phyloP scores from a whole-genome alignment of 1,139 yeast species.

The Saccharomyces hybrid region DNA sequence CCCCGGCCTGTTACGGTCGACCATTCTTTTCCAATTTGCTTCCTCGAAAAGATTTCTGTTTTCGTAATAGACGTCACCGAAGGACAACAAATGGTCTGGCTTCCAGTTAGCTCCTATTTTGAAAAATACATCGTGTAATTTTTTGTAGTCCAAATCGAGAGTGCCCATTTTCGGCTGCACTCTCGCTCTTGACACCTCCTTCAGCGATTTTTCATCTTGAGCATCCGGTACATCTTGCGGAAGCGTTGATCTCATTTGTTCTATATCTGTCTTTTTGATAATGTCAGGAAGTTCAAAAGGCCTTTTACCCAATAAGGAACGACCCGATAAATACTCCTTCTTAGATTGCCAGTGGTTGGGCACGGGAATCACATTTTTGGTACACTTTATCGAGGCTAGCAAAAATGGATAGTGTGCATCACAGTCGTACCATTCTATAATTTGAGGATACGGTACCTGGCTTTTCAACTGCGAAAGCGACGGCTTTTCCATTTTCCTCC shows the following conservation, averaged over 20 bases:
- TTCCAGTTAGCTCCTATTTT: slow-evolving; percentile 54
- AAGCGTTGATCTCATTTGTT: slow-evolving; percentile 66
- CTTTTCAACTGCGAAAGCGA: slow-evolving; percentile 66
- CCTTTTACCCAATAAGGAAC: slow-evolving; percentile 61
- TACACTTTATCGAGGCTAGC: slow-evolving; percentile 55
- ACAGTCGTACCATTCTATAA: slow-evolving; percentile 81
- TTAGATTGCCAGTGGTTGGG: slow-evolving; percentile 83
- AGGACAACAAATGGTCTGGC: slow-evolving; percentile 52
- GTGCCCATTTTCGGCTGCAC: slow-evolving; percentile 89
- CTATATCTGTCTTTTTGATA: slow-evolving; percentile 78
- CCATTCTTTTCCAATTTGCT: slow-evolving; percentile 30
- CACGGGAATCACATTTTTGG: slow-evolving; percentile 63
- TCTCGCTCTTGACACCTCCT: slow-evolving; percentile 71
- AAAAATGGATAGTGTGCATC: slow-evolving; percentile 76
- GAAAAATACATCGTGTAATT: slow-evolving; percentile 81
- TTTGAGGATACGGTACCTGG: slow-evolving; percentile 51
- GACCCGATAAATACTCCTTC: slow-evolving; percentile 66
- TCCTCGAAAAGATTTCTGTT: slow-evolving; percentile 57
- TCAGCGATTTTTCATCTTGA: slow-evolving; percentile 43
- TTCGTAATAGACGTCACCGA: slow-evolving; percentile 77
- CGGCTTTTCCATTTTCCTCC: slow-evolving; percentile 46
- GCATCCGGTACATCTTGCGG: slow-evolving; percentile 34
- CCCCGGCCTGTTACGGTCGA: slow-evolving; percentile 56
- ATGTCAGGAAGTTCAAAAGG: slow-evolving; percentile 75
- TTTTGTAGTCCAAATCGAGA: slow-evolving; percentile 79